Conservation (phyloP, 306 rosid species). For the Prosopis cineraria region DNA sequence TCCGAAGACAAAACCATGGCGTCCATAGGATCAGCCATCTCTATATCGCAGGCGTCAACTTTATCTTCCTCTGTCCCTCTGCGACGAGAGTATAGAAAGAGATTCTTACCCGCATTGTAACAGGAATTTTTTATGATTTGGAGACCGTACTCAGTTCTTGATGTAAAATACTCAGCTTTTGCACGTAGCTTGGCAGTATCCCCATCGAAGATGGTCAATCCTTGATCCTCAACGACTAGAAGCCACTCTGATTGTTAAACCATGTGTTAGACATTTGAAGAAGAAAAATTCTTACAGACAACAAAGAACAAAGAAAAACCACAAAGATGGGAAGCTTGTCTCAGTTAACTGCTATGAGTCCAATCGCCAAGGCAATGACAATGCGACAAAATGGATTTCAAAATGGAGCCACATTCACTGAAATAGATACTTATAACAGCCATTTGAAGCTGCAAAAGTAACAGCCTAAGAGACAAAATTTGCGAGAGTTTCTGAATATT, state of each 20-base stretch:
- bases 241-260: slow-evolving; percentile 67
- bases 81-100: slow-evolving; percentile 20
- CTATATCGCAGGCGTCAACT: slow-evolving; percentile 48
- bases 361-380: slow-evolving; percentile 28
- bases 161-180: slow-evolving; percentile 45
- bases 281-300: neutral
- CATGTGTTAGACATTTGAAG: slow-evolving; percentile 5
- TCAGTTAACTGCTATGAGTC: slow-evolving; percentile 32
- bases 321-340: slow-evolving; percentile 34
- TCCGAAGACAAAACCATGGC: slow-evolving; percentile 30
- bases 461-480: neutral
- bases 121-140: slow-evolving; percentile 40
- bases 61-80: slow-evolving; percentile 37
- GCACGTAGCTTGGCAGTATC: slow-evolving; percentile 52
- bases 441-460: slow-evolving; percentile 28
- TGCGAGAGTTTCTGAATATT: slow-evolving; percentile 1
- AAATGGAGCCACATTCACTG: slow-evolving; percentile 25
- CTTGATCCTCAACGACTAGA: slow-evolving; percentile 65
- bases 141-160: slow-evolving; percentile 44
- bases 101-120: slow-evolving; percentile 33
- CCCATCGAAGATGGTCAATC: slow-evolving; percentile 51
- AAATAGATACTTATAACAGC: slow-evolving; percentile 21
- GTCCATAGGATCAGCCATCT: slow-evolving; percentile 65
- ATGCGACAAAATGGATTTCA: slow-evolving; percentile 18
- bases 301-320: neutral